Base-by-base conservation (phyloP, 257 asterid species). In the Verbena officinalis region DNA sequence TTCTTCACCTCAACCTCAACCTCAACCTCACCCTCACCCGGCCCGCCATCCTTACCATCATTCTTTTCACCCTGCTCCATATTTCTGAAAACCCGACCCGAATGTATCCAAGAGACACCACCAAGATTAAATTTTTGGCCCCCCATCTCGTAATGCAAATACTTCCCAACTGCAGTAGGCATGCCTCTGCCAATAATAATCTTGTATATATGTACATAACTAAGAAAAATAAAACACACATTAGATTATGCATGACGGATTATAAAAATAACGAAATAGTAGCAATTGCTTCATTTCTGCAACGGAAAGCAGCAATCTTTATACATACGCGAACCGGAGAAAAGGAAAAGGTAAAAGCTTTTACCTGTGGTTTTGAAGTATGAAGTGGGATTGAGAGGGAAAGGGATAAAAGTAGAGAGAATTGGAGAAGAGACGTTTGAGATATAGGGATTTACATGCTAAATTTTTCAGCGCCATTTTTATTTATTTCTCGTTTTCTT, bases 401-500 rank as follows among this genome's bases (percentile, higher is more conserved):
- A 65, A 65, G 30, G 80, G 73, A 11, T 54, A 19, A 19, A 63
- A 36, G 10, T 55, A 24, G 1, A 42, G 49, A 44, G 62, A 68
- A 66, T 40, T 44, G 64, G 72, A 7, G 53, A 67, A 64, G 69
- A 80, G 43, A 33, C 65, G 77, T 46, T 53, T 73, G 51, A 88
- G 70, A 22, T 54, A 44, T 9, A 33, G 77, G 57, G 78, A 65
- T 68, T 75, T 88, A 52, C 71, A 68, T 54, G 80, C 76, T 24
- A 70, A 64, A 55, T 67, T 59, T 71, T 73, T 83, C 76, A 80
- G 48, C 75, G 77, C 78, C 93, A 84, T 77, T 67, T 24, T 62
- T 30, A 84, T 77, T 67, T 24, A 57, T 30, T 44, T 4, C 7
- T 4, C n/a, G 16, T 6, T 16, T 27, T 27, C 5, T 27, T 5